Evolutionary conservation across 768 basidiomycete genomes (phyloP), one percentile per base, ranked within the genome.

Genomic region (Steccherinum ochraceum): DNA sequence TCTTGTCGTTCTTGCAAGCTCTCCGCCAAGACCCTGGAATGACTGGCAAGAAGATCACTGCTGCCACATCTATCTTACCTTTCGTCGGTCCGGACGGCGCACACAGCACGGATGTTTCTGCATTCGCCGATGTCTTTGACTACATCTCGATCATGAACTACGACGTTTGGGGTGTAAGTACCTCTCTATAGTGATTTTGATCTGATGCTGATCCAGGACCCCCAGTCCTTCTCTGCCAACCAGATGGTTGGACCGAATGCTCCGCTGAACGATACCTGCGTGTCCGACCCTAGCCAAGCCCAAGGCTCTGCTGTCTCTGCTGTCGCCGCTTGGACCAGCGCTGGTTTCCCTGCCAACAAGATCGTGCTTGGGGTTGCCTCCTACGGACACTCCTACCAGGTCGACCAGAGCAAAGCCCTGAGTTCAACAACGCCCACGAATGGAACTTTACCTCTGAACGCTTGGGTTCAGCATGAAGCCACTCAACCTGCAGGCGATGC

Each of bases 321-420:
- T 2, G 78, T 97, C 41, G 64, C 72, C 12, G 78, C 80, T 5
- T 98, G 94, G 95, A 80, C 76, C 0, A 53, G 56, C 0, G 93
- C 93, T 35, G 86, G 87, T 11, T 85, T 98, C 70, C 87, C 92
- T n/a, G 69, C 74, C 3, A 66, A 63, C 49, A 68, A 88, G 70
- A 81, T 97, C 53, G 78, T 93, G 20, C 80, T 98, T 10, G 94
- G 93, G 47, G 82, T 94, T 1, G 81, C 93, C 12, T 72, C 83
- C 18, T 94, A 90, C 66, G 90, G 89, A 2, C 91, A 90, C 67
- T 80, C 85, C 43, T 93, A 72, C 72, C 25, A 55, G 12, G 73
- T 77, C 25, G 56, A 73, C 21, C 49, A 64, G 4, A 49, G 20
- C 27, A 60, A 55, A 24, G 78, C 79, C 0, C 61, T 74, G 51